Conservation (phyloP, 148 eudicot species). For the Silene uniflora region DNA sequence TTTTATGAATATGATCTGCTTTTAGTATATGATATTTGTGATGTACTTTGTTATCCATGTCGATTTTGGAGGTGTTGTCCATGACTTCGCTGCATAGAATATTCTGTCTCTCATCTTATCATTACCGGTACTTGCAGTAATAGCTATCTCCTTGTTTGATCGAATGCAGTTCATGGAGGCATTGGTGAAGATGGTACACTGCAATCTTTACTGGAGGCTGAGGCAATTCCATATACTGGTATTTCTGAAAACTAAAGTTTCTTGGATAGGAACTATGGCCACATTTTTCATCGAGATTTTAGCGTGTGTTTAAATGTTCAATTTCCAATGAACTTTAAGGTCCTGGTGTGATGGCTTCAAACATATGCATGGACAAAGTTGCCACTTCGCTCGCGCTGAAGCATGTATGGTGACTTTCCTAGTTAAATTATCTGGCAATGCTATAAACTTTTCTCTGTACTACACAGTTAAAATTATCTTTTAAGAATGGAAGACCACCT, state of each 20-base stretch:
- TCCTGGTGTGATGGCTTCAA: conserved; percentile 70
- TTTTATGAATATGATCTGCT: too few relatives aligned
- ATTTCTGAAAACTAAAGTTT: conserved; percentile 6
- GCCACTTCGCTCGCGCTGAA: conserved; percentile 74
- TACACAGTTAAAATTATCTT: background rate
- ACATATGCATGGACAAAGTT: conserved; percentile 90
- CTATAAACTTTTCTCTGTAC: background rate
- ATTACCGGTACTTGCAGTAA: background rate
- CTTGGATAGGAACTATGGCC: background rate
- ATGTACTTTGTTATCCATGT: background rate
- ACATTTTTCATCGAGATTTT: background rate
- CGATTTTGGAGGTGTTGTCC: background rate
- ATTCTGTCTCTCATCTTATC: background rate
- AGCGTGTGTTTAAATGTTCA: conserved; percentile 2
- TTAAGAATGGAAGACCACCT: background rate
- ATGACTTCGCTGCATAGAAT: background rate
- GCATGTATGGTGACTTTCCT: conserved; percentile 44
- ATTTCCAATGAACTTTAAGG: conserved; percentile 43
- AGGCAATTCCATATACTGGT: conserved; percentile 80
- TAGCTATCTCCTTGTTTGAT: conserved; percentile 9
- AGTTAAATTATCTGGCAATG: background rate
- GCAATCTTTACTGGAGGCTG: conserved; percentile 72
- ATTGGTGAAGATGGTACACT: conserved; percentile 95
- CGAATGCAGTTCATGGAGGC: conserved; percentile 75
- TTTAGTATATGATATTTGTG: background rate